Base-by-base conservation (phyloP, 2,329 filamentous ascomycete species). In the Macrophomina pseudophaseolina region DNA sequence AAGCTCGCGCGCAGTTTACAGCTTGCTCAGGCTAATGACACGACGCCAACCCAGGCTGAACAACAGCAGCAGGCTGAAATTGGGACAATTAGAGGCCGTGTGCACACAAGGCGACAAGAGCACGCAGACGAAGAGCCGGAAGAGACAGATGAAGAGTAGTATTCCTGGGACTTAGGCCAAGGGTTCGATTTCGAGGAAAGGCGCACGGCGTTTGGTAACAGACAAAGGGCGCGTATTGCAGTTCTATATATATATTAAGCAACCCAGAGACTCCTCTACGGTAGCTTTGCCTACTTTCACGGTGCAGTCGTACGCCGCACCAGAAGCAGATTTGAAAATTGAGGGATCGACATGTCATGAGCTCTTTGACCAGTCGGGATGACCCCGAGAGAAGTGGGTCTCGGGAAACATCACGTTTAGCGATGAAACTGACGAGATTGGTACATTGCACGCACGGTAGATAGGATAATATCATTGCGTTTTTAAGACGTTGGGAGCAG, bases 1-100 rank as follows among this genome's bases (percentile, higher is more conserved):
- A 72, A 72, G 12, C 71, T 79, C 28, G 69, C 71, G 70, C 70
- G 77, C 30, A 78, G 75, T 54, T 71, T 79, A 18, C 73, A 74
- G 12, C 38, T 63, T 7, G 46, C 56, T 6, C 48, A 62, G 5
- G 52, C 52, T 7, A 42, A 53, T 16, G 30, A 33, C 30, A 30
- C 18, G 30, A 32, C 32, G 8, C 16, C 52, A n/a, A 38, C 52
- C 3, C 38, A 14, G 18, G 46, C 28, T 28, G 46, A 48, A 46
- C 23, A 14, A 44, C 54, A 53, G 46, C 18, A 9, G 9, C n/a
- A 40, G 35, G 38, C 33, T 9, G 38, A 63, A 51, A 54, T 18
- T 53, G 65, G 40, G 28, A 18, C 59, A 11, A 32, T 59, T 4
- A 52, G 51, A n/a, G 65, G 42, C 9, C 49, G 51, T 42, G 59